phyloP scores from a whole-genome alignment of 352 stramenopile species.

The Salisapilia sapeloensis region DNA sequence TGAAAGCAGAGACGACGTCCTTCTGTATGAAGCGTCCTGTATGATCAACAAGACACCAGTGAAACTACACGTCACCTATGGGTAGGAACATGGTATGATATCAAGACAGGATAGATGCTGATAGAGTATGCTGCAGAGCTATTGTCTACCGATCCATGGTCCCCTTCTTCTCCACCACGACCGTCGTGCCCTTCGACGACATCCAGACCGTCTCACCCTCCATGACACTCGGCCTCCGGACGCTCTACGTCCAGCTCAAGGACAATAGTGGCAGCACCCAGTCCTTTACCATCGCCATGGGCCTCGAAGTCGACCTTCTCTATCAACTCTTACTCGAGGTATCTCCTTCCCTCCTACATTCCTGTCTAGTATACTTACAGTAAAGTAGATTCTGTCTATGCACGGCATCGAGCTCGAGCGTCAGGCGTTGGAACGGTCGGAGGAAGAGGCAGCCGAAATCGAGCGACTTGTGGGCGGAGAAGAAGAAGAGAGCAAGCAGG shows the following conservation, averaged over 20 bases:
- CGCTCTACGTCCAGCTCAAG: constrained; percentile 33
- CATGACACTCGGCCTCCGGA: constrained; percentile 45
- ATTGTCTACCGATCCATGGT: constrained; percentile 66
- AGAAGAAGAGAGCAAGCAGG: no score
- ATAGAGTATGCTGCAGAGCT: constrained; percentile 7
- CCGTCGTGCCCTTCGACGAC: constrained; percentile 37
- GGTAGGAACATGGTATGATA: constrained; percentile 11
- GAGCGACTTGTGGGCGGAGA: no score
- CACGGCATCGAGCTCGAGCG: no score
- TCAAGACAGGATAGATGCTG: not conserved
- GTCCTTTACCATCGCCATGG: constrained; percentile 65
- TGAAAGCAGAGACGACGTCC: constrained; percentile 27
- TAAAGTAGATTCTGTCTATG: no score
- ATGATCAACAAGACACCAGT: constrained; percentile 53
- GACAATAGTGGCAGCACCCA: constrained; percentile 23
- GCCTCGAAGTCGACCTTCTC: constrained; percentile 55
- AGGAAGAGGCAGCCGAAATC: no score
- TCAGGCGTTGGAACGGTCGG: no score
- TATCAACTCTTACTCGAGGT: constrained; percentile 56
- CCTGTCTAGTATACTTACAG: no score
- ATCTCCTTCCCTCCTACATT: not conserved
- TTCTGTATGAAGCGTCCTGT: constrained; percentile 67
- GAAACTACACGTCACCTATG: constrained; percentile 58
- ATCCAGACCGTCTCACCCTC: constrained; percentile 30
- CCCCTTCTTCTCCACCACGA: constrained; percentile 50